A percentile compares a stretch with the other conserved stretches of the same genome.
These are phyloP conservation scores for Aspergillus fijiensis DNA, from an alignment of 2,329 filamentous ascomycete species.

Conservation along the genomic window DNA sequence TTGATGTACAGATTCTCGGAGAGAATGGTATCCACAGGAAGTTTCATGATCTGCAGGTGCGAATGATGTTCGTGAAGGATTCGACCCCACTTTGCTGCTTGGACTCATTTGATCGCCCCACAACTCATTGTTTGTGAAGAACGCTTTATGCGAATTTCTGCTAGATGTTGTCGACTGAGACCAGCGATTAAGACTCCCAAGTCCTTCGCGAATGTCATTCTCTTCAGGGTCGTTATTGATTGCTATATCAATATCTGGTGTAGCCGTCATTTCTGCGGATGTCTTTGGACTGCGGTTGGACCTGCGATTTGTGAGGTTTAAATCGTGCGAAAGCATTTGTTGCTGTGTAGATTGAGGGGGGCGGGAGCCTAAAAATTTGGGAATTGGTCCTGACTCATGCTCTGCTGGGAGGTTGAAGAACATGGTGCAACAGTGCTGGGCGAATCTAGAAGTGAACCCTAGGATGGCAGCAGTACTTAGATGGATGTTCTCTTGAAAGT, in stretches of 20 bases:
- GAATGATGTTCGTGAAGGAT: neutral
- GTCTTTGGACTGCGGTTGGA: slow-evolving; percentile 7
- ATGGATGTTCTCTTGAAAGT: neutral
- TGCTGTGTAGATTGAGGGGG: neutral
- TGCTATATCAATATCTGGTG: slow-evolving; percentile 3
- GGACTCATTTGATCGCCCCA: neutral
- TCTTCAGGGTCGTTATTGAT: slow-evolving; percentile 12
- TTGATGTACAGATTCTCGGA: neutral
- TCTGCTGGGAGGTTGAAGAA: neutral
- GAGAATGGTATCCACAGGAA: neutral
- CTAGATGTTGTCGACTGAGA: slow-evolving; percentile 58
- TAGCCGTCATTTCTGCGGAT: neutral
- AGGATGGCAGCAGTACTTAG: neutral
- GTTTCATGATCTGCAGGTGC: neutral
- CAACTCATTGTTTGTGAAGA: neutral
- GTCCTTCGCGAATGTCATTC: slow-evolving; percentile 43
- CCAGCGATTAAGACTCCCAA: slow-evolving; percentile 57
- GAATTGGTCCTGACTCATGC: neutral
- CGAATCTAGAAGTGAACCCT: neutral
- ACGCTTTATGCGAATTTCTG: slow-evolving; percentile 31
- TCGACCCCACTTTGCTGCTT: neutral
- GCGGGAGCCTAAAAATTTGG: neutral
- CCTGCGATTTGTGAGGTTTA: neutral
- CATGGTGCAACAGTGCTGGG: neutral
- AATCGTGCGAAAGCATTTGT: neutral